These are phyloP conservation scores for Cyclotella distinguenda DNA, from an alignment of 108 stramenopile genomes.

Conservation along the genomic window DNA sequence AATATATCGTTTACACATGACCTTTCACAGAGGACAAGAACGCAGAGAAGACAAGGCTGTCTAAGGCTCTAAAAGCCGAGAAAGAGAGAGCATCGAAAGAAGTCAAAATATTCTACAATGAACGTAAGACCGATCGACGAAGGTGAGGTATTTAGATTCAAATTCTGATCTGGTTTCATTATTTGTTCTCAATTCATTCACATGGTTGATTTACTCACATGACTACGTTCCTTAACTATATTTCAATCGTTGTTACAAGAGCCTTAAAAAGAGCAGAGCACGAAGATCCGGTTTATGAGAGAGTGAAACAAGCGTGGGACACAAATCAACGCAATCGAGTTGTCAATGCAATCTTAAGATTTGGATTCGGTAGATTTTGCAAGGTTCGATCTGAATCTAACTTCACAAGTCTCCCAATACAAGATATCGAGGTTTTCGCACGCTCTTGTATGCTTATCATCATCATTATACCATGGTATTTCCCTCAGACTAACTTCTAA, in stretches of 20 bases:
- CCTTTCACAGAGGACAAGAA: constrained; percentile 16
- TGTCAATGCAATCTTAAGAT: constrained; percentile 63
- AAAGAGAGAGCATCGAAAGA: constrained; percentile 33
- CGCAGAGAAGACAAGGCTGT: constrained; percentile 22
- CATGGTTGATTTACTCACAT: too few species aligned
- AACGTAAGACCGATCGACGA: constrained; percentile 57
- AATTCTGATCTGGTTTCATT: too few species aligned
- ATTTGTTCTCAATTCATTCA: too few species aligned
- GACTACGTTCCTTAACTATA: too few species aligned
- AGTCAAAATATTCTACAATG: constrained; percentile 51
- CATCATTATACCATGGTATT: not conserved
- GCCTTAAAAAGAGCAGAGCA: constrained; percentile 63
- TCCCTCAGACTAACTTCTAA: not conserved
- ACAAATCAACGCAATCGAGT: constrained; percentile 67
- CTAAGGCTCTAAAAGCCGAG: constrained; percentile 18
- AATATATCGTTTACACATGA: not conserved
- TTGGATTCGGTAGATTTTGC: constrained; percentile 81
- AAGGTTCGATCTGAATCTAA: constrained; percentile 77
- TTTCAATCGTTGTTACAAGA: too few species aligned
- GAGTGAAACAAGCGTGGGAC: constrained; percentile 88
- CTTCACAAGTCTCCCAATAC: constrained; percentile 75
- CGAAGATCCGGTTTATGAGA: constrained; percentile 71
- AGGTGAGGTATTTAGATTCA: too few species aligned
- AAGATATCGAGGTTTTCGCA: constrained; percentile 76
- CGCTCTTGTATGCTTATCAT: constrained; percentile 50